Evolutionary conservation across 108 stramenopile genomes (phyloP), one percentile per base, ranked within the genome.

Genomic region (Skeletonema grethae): DNA sequence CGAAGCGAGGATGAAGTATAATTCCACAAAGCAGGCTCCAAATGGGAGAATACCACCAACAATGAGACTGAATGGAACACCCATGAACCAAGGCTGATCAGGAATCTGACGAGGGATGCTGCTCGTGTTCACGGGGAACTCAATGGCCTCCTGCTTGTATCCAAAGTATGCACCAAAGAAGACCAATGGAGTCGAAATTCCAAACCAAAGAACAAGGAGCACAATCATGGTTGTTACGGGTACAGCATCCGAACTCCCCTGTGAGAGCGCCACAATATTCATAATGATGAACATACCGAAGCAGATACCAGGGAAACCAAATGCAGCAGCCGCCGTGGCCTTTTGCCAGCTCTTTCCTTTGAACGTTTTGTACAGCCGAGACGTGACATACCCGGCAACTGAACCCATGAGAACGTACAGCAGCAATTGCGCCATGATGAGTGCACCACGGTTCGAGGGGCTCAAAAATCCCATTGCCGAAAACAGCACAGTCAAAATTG

Each of bases 81-180:
- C 73, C 90, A 97, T 90, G 77, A 93, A 98, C 96, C 96, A 98
- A 7, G 96, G 92, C 65, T 93, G 93, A 80, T 94, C 90, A 4
- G 99, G 99, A 69, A 98, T 95, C 73, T 91, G 92, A 57, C 97
- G 80, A 16, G 97, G 95, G 71, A 97, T 97, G 62, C 84, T 86
- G 43, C 91, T 88, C 18, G 93, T 96, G 68, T 91, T 90, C 62
- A 94, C 93, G 36, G 99, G 97, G 85, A 95, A 97, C 65, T 94
- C 95, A 69, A 98, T 86, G 7, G 96, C 86, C 30, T 96, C 97
- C 71, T 91, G 89, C 69, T 95, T 94, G 94, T 98, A 98, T 36
- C 97, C 99, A 84, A 98, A 95, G 87, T 97, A 98, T 8, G 97
- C 97, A 7, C 99, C 99, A 34, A 97, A 75, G 83, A 98, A 98